Evolutionary conservation across 1,139 yeast genomes (phyloP).

Genomic region (Suhomyces panamericanus): DNA sequence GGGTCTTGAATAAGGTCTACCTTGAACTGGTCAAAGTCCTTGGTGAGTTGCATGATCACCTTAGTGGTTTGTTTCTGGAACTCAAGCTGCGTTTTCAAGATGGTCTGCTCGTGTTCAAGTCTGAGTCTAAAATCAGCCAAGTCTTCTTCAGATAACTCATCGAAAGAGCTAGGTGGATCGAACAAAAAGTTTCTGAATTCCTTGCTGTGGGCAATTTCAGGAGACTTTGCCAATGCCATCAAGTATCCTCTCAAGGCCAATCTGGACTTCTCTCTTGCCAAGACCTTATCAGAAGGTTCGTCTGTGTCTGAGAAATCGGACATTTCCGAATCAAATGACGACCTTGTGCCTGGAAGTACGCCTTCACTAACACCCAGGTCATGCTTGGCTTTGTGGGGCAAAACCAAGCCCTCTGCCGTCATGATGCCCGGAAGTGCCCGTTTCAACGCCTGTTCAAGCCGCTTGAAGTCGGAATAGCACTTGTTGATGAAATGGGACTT

Average conservation of each 20-base stretch:
- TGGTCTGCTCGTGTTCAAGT: conserved; percentile 56
- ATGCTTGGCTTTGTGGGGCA: conserved; percentile 54
- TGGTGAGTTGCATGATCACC: conserved; percentile 44
- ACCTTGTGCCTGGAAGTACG: background rate
- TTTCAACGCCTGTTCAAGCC: conserved; percentile 52
- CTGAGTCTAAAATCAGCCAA: conserved; percentile 57
- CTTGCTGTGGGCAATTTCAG: conserved; percentile 56
- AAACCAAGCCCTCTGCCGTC: conserved; percentile 54
- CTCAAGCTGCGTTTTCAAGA: conserved; percentile 64
- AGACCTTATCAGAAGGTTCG: conserved; percentile 11
- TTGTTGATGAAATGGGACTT: conserved; percentile 52
- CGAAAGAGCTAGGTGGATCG: conserved; percentile 30
- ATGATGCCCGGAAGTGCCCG: conserved; percentile 68
- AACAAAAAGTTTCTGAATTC: conserved; percentile 55
- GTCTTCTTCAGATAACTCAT: conserved; percentile 40
- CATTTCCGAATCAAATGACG: conserved; percentile 7
- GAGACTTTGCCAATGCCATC: conserved; percentile 49
- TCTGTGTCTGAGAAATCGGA: conserved; percentile 1
- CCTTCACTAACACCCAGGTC: conserved; percentile 27
- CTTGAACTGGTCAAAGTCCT: conserved; percentile 56
- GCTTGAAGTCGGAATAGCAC: conserved; percentile 65
- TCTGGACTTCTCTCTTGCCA: conserved; percentile 62
- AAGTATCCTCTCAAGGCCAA: conserved; percentile 75
- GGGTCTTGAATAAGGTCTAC: conserved; percentile 52
- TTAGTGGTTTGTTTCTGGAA: conserved; percentile 68